A percentile compares a stretch with the other conserved stretches of the same genome.
phyloP scores from a whole-genome alignment of 192 early-diverging fungal genomes.

The Entomortierella parvispora region DNA sequence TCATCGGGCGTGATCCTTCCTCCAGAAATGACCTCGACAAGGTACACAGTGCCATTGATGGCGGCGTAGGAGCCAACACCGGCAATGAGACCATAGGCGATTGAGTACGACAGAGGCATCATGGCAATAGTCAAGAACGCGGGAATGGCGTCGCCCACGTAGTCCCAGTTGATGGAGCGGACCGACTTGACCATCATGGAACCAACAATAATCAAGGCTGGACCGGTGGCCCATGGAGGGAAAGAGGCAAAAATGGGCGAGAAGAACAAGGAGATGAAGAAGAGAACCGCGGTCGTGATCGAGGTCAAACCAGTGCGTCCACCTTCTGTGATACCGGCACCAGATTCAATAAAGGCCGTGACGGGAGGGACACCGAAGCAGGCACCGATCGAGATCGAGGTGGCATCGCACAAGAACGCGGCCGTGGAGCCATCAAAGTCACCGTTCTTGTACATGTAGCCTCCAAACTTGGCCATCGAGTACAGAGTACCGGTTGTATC shows the following conservation, averaged over 20 bases:
- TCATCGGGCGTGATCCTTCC: conserved; percentile 57
- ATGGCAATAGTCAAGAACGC: conserved; percentile 78
- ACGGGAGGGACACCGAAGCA: conserved; percentile 75
- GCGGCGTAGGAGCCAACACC: conserved; percentile 74
- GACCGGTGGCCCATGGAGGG: conserved; percentile 88
- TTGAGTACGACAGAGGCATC: conserved; percentile 82
- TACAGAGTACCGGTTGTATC: conserved; percentile 86
- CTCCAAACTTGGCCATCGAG: conserved; percentile 83
- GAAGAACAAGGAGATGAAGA: conserved; percentile 82
- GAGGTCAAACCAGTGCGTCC: conserved; percentile 82
- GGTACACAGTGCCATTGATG: conserved; percentile 68
- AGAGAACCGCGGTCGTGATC: conserved; percentile 67
- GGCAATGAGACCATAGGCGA: conserved; percentile 84
- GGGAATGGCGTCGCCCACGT: conserved; percentile 78
- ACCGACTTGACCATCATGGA: conserved; percentile 78
- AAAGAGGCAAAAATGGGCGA: conserved; percentile 84
- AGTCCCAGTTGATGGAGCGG: conserved; percentile 79
- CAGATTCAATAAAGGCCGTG: conserved; percentile 83
- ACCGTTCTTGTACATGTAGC: conserved; percentile 71
- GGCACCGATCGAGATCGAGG: conserved; percentile 70
- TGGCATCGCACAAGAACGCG: conserved; percentile 79
- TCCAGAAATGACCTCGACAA: conserved; percentile 61
- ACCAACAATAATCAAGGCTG: conserved; percentile 81
- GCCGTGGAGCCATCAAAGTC: conserved; percentile 78
- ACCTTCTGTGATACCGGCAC: conserved; percentile 84